These are phyloP conservation scores for Trametes cinnabarina DNA, from an alignment of 768 basidiomycete species.

Conservation along the genomic window DNA sequence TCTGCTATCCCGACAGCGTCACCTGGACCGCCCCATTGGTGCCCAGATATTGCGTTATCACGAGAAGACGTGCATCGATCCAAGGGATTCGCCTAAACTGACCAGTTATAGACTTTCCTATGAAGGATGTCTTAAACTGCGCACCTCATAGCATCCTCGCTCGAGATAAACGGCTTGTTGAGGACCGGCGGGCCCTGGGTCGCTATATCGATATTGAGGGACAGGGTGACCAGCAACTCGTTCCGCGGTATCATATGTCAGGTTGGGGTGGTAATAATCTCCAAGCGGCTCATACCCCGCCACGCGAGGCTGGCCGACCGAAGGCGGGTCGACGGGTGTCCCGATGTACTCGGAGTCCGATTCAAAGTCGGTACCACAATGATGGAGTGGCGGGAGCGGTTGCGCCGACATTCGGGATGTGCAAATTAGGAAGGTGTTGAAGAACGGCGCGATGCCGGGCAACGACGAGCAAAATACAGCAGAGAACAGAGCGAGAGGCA, in stretches of 20 bases:
- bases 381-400: slow-evolving; percentile 12
- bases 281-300: slow-evolving; percentile 11
- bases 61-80: not conserved
- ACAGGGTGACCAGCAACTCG: not conserved
- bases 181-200: not conserved
- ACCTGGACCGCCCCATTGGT: slow-evolving; percentile 1
- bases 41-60: not conserved
- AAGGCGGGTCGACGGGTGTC: slow-evolving; percentile 17
- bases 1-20: not conserved
- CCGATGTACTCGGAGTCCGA: slow-evolving; percentile 21
- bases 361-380: slow-evolving; percentile 16
- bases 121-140: not conserved
- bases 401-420: slow-evolving; percentile 15
- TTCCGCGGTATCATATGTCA: not conserved
- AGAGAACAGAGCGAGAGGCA: no score
- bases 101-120: not conserved
- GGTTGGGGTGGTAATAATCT: slow-evolving; percentile 10
- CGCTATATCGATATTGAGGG: slow-evolving; percentile 3
- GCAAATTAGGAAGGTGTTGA: slow-evolving; percentile 22
- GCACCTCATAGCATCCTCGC: not conserved
- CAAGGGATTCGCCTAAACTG: not conserved
- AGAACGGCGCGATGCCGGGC: slow-evolving; percentile 9
- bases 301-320: slow-evolving; percentile 10
- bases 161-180: not conserved
- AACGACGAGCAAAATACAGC: no score